Evolutionary conservation across 768 basidiomycete genomes (phyloP), one percentile per base, ranked within the genome.

Genomic region (Terana coerulea): DNA sequence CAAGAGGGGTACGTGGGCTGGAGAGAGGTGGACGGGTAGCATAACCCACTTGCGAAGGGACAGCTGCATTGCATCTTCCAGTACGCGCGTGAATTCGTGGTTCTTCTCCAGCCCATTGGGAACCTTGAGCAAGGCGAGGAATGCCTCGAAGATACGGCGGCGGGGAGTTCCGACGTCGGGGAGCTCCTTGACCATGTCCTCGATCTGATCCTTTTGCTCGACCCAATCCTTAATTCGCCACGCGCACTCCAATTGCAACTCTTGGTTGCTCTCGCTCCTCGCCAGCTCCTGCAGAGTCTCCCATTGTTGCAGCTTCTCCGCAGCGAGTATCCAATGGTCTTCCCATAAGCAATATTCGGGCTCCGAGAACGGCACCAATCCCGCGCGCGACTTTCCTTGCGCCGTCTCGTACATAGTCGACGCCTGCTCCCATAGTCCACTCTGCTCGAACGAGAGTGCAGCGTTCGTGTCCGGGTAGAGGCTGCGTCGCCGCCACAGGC

Each of bases 241-340:
- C 3, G 94, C 93, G 61, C 92, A 89, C 67, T 99, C 97, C 34
- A 99, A 75, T 63, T 91, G 76, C 35, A 99, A 72, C 62, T 99
- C 97, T 51, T 91, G 83, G 61, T 98, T 97, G 24, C 81, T 83
- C 67, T 98, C 95, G 49, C 75, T 81, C 58, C 84, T 84, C 1
- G 92, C 93, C 17, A 99, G 80, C 47, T 99, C 97, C 56, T 89
- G 82, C 3, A 99, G 77, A 19, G 88, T 81, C 53, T 99, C 97
- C 97, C 97, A 99, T 55, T 97, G 90, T 64, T 98, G 97, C 15
- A 99, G 74, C 68, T 99, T 99, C 71, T 95, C 91, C 0, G 93
- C 87, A 1, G 94, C 80, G 7, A 95, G 72, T 53, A 99, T 89
- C 95, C 97, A 99, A 66, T 99, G 97, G 65, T 99, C 97, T 62